Evolutionary conservation across 2,329 filamentous ascomycete species (phyloP).

Genomic region (Fusarium musae): DNA sequence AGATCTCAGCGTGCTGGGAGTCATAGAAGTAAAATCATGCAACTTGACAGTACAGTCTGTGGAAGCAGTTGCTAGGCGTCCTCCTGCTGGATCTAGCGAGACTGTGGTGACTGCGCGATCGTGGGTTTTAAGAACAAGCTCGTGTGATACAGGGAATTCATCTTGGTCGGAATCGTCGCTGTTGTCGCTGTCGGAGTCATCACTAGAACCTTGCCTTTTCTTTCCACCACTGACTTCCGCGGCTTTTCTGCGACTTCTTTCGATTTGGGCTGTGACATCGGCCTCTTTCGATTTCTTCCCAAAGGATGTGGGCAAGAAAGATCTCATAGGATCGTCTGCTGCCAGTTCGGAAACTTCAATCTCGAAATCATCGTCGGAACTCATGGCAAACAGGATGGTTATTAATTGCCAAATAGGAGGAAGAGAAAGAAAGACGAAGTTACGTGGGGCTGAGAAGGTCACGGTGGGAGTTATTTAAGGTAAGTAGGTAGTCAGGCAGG

Average conservation of each 20-base stretch:
- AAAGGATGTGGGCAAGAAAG: constrained; percentile 84
- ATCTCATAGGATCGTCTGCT: constrained; percentile 75
- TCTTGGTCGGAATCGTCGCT: constrained; percentile 76
- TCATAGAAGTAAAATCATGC: constrained; percentile 96
- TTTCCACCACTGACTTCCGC: constrained; percentile 22
- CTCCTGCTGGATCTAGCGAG: constrained; percentile 85
- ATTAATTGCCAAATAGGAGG: constrained; percentile 18
- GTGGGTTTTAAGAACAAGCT: constrained; percentile 92
- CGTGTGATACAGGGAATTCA: constrained; percentile 91
- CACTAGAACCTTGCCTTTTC: constrained; percentile 57
- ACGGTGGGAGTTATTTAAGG: constrained; percentile 28
- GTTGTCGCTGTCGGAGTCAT: constrained; percentile 59
- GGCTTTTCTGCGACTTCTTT: constrained; percentile 73
- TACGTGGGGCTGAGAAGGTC: constrained; percentile 29
- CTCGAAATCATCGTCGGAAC: constrained; percentile 69
- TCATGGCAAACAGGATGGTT: constrained; percentile 55
- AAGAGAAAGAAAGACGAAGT: constrained; percentile 23
- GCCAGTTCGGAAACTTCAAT: constrained; percentile 65
- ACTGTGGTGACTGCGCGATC: constrained; percentile 86
- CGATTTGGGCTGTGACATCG: constrained; percentile 83
- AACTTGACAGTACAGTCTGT: constrained; percentile 92
- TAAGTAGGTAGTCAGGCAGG: constrained; percentile 23
- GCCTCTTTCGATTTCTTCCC: constrained; percentile 81
- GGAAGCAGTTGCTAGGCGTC: constrained; percentile 87
- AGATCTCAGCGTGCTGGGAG: constrained; percentile 89